Conservation (phyloP, 2,329 filamentous ascomycete species). For the Paraconiothyrium brasiliense region DNA sequence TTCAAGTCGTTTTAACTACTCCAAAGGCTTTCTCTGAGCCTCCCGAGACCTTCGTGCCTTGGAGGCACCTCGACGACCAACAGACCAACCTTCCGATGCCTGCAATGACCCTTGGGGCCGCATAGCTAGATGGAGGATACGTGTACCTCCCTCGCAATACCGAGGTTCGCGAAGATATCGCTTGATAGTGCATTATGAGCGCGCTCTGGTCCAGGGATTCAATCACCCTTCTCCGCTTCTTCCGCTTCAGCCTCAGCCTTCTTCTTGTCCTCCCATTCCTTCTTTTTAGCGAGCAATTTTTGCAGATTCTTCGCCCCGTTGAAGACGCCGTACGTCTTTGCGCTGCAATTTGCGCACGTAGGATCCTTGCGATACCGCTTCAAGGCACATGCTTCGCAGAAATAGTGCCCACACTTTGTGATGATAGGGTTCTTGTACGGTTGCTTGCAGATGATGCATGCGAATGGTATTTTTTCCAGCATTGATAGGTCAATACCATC, state of each 20-base stretch:
- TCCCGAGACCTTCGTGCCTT: too few species aligned
- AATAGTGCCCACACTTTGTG: constrained; percentile 95
- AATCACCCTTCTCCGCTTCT: constrained; percentile 32
- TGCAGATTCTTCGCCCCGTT: constrained; percentile 85
- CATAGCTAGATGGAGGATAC: neutral
- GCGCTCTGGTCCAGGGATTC: neutral
- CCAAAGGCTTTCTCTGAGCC: neutral
- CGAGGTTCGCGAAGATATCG: neutral
- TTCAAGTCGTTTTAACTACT: neutral
- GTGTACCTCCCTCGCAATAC: neutral
- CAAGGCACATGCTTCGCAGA: constrained; percentile 90
- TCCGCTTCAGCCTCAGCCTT: constrained; percentile 64
- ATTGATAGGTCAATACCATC: constrained; percentile 73
- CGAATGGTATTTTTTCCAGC: constrained; percentile 86
- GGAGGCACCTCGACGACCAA: too few species aligned
- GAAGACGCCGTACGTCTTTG: constrained; percentile 88
- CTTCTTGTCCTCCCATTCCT: constrained; percentile 67
- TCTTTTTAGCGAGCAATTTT: constrained; percentile 80
- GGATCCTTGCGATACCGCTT: constrained; percentile 87
- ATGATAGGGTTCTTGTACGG: constrained; percentile 82
- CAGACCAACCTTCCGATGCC: too few species aligned
- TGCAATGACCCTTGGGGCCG: too few species aligned
- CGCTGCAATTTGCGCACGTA: constrained; percentile 83
- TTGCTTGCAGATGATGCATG: constrained; percentile 84
- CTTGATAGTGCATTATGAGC: neutral